A percentile compares a stretch with the other conserved stretches of the same genome.
phyloP scores from a whole-genome alignment of 2,329 filamentous ascomycete species.

The Byssothecium circinans region DNA sequence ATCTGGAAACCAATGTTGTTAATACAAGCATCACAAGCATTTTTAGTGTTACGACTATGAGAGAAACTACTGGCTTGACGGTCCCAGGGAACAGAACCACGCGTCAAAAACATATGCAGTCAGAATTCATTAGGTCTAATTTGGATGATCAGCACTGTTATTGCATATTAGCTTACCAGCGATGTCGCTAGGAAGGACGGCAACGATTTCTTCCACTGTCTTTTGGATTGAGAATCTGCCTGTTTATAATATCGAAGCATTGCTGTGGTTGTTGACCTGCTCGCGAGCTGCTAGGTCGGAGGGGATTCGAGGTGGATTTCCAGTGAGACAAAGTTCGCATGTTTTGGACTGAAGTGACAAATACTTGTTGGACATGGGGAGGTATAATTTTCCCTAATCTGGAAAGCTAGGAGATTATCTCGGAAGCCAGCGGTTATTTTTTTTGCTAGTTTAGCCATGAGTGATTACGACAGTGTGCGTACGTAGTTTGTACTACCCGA shows the following conservation, averaged over 20 bases:
- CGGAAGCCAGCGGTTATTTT: too few species aligned
- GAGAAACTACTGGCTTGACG: slow-evolving; percentile 1
- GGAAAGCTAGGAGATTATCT: not conserved
- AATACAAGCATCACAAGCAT: not conserved
- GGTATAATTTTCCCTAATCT: not conserved
- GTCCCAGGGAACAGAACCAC: too few species aligned
- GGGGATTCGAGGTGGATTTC: slow-evolving; percentile 1
- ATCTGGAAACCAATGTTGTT: slow-evolving; percentile 10
- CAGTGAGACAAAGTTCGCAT: slow-evolving; percentile 7
- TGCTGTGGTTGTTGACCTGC: slow-evolving; percentile 1
- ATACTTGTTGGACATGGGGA: not conserved
- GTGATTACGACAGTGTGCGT: too few species aligned
- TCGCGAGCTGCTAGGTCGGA: slow-evolving; percentile 3
- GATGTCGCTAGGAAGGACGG: slow-evolving; percentile 1
- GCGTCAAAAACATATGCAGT: slow-evolving; percentile 4
- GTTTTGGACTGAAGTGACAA: slow-evolving; percentile 2
- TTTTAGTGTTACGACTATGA: not conserved
- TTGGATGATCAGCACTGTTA: slow-evolving; percentile 1
- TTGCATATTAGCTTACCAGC: slow-evolving; percentile 5
- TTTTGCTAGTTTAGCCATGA: too few species aligned
- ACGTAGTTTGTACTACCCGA: not conserved
- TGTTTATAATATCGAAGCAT: not conserved
- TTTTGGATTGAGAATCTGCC: not conserved
- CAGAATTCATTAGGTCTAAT: not conserved
- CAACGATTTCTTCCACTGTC: slow-evolving; percentile 5